Base-by-base conservation (phyloP, 768 basidiomycete genomes). In the Psilocybe subaeruginosa region DNA sequence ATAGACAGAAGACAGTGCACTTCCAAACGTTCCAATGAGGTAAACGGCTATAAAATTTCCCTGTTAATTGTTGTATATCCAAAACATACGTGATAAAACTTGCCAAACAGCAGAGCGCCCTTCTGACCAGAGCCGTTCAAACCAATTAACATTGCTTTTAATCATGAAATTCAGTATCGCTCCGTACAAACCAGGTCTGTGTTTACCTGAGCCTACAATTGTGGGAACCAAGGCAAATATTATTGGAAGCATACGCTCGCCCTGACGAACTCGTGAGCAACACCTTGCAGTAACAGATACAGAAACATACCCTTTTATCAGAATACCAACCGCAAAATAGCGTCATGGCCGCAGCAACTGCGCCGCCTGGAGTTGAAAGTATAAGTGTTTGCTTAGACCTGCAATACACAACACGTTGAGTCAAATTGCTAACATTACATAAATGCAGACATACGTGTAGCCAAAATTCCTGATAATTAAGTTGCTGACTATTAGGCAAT, bases 281-380 rank as follows among this genome's bases (percentile, higher is more conserved):
- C 14, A 23, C 16, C 30, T 7, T 30, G 9, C 30, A 39, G 45
- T 19, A 3, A 47, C 50, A 27, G 41, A 14, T 4, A 17, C 6
- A 11, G 52, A 12, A 19, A 35, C 49, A 7, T 54, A 84, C 86
- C 81, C 82, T 87, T 70, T 74, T 83, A 66, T 89, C 88, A 0
- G 88, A 86, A 68, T 86, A 86, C 81, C 84, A 89, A 3, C 86
- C 86, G 62, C 85, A 87, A 4, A 78, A 66, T 16, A 87, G 62
- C 2, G 82, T 80, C 61, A 76, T 86, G 3, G 73, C 45, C 0
- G 85, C 78, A 3, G 77, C 80, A 27, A 89, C 69, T 8, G 73
- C 77, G 3, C 88, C 89, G 19, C 71, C 79, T 2, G 86, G 87
- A 0, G 87, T 85, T 3, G 80, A 80, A 29, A 88, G 67, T 43